Evolutionary conservation across 805 yeast species (phyloP).

Genomic region (Candida tammaniensis): DNA sequence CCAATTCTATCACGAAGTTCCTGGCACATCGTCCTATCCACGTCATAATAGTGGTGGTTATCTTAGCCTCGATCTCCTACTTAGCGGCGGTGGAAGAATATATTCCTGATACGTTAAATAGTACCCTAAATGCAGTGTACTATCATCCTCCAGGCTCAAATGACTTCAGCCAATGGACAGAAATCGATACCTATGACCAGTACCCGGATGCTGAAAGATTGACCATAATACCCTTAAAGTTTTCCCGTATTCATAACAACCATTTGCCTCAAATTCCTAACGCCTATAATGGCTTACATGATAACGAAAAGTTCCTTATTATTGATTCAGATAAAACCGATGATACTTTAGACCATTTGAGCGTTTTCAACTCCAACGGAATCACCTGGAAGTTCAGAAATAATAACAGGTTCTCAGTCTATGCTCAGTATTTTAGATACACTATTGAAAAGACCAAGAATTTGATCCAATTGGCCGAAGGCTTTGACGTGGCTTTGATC

Average conservation of each 20-base stretch:
- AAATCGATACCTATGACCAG: slow-evolving; percentile 37
- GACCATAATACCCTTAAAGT: slow-evolving; percentile 55
- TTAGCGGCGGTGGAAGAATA: slow-evolving; percentile 71
- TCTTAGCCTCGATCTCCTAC: slow-evolving; percentile 78
- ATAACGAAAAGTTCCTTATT: slow-evolving; percentile 43
- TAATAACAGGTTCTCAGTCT: slow-evolving; percentile 52
- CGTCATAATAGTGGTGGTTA: slow-evolving; percentile 65
- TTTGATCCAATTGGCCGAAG: slow-evolving; percentile 69
- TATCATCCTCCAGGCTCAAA: slow-evolving; percentile 37
- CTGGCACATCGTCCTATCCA: slow-evolving; percentile 88
- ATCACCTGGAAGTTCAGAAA: slow-evolving; percentile 62
- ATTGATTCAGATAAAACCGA: slow-evolving; percentile 28
- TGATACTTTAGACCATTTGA: slow-evolving; percentile 19
- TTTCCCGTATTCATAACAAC: slow-evolving; percentile 43
- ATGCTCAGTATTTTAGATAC: slow-evolving; percentile 49
- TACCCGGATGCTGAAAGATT: slow-evolving; percentile 45
- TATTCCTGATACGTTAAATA: slow-evolving; percentile 42
- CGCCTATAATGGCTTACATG: slow-evolving; percentile 37
- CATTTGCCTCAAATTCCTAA: slow-evolving; percentile 41
- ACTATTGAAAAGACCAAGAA: slow-evolving; percentile 39
- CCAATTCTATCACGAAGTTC: slow-evolving; percentile 40
- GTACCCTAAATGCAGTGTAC: slow-evolving; percentile 19
- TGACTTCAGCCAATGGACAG: slow-evolving; percentile 45
- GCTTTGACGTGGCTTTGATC: slow-evolving; percentile 78
- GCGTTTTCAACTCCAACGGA: slow-evolving; percentile 35